Base-by-base conservation (phyloP, 768 basidiomycete species). In the Agrocybe praecox region DNA sequence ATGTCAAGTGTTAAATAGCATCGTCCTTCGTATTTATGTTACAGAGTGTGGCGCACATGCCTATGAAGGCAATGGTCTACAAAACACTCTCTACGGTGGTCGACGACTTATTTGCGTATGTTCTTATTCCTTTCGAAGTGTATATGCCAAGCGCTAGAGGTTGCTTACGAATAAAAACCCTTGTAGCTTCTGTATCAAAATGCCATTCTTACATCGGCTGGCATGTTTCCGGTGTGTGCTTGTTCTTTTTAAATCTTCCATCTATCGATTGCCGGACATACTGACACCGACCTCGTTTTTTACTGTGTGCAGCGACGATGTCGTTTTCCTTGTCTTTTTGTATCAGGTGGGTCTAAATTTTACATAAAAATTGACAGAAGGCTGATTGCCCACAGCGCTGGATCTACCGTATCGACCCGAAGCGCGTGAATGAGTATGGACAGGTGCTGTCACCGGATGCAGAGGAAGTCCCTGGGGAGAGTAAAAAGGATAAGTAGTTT, bases 41-140 rank as follows among this genome's bases (percentile, higher is more conserved):
- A 52, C 75, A 95, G 90, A 94, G 90, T 70, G 95, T 97, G 33
- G 90, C 96, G 45, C 96, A 98, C 70, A 94, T 98, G 89, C 96
- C 96, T 18, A 96, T 97, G 89, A 97, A 96, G 71, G 91, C 96
- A 3, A 94, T 98, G 92, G 88, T 95, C 63, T 96, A 94, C 80
- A 97, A 96, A 76, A 87, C 91, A 1, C 79, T 96, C 56, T 90
- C 92, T 45, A 92, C 89, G 1, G 90, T 92, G 47, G 90, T 96
- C 45, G 96, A 96, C 74, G 94, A 98, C 72, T 84, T 96, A 64
- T 93, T 94, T 69, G 88, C 89, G 90, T 94, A 78, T 65, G 89
- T 52, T n/a, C 49, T 55, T 32, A 34, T 29, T 29, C 4, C 9
- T 9, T 29, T 4, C 26, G 5, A 29, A 29, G 26, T 29, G 9